These are phyloP conservation scores for Pholiota molesta DNA, from an alignment of 768 basidiomycete genomes.

Conservation along the genomic window DNA sequence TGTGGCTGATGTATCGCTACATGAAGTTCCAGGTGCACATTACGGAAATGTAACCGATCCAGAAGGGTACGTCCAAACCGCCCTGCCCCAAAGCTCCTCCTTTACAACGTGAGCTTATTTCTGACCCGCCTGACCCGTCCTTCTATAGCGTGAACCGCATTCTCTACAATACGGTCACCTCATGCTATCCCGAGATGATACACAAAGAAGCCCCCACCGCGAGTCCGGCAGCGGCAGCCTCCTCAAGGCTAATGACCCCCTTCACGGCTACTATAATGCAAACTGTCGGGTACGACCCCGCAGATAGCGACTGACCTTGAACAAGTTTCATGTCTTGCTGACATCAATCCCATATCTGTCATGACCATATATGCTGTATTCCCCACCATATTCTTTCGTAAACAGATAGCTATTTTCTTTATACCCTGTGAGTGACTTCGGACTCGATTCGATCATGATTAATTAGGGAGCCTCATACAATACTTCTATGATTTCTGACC, in stretches of 20 bases:
- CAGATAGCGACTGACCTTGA: neutral
- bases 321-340: neutral
- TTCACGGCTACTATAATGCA: neutral
- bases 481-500: neutral
- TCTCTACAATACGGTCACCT: conserved; percentile 13
- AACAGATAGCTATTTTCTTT: neutral
- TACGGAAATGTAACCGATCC: conserved; percentile 29
- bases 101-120: neutral
- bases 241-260: neutral
- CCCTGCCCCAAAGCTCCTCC: neutral
- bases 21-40: conserved; percentile 32
- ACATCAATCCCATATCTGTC: neutral
- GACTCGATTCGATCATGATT: neutral
- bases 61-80: conserved; percentile 24
- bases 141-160: conserved; percentile 16
- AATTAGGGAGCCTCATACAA: neutral
- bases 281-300: conserved; percentile 2
- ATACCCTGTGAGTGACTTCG: neutral
- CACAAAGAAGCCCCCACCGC: neutral
- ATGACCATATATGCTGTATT: neutral
- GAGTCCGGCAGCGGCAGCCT: neutral
- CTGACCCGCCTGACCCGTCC: neutral
- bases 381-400: neutral
- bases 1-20: conserved; percentile 21
- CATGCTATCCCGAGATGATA: conserved; percentile 13